These are phyloP conservation scores for Saccharomycopsis capsularis DNA, from an alignment of 805 yeast genomes.

Conservation along the genomic window DNA sequence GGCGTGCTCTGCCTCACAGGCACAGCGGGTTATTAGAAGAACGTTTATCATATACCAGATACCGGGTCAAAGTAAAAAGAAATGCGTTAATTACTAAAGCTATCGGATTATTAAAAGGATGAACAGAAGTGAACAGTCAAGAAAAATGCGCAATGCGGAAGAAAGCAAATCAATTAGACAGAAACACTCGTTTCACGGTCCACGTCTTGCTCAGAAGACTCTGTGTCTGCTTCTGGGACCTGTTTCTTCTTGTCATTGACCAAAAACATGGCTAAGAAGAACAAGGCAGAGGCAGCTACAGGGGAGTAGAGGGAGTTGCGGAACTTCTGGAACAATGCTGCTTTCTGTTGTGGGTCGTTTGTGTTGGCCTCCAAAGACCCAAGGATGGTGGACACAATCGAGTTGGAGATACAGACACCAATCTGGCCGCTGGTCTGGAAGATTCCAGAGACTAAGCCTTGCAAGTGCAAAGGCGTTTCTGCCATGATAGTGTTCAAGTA, in stretches of 20 bases:
- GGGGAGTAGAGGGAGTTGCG: slow-evolving; percentile 1
- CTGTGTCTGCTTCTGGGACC: too few relatives aligned
- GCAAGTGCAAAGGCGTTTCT: slow-evolving; percentile 33
- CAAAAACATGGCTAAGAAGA: neutral
- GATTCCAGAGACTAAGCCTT: slow-evolving; percentile 35
- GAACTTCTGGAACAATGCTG: neutral
- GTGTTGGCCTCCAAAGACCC: slow-evolving; percentile 20
- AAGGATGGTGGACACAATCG: slow-evolving; percentile 27
- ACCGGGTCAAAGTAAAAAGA: too few relatives aligned
- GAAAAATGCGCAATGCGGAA: neutral
- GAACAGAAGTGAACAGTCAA: too few relatives aligned
- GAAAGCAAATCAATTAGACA: neutral
- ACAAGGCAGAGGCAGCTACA: neutral
- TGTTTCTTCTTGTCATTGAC: neutral
- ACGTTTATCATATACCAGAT: too few relatives aligned
- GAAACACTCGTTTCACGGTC: too few relatives aligned
- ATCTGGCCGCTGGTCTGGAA: slow-evolving; percentile 32
- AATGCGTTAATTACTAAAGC: too few relatives aligned
- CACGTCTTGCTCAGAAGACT: too few relatives aligned
- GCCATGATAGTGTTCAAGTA: slow-evolving; percentile 30
- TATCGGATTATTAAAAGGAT: too few relatives aligned
- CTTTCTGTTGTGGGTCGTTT: neutral
- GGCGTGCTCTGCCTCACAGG: too few relatives aligned
- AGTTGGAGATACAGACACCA: slow-evolving; percentile 28
- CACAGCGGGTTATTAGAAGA: too few relatives aligned